Evolutionary conservation across 2,329 filamentous ascomycete species (phyloP).

Genomic region (Colletotrichum trifolii): DNA sequence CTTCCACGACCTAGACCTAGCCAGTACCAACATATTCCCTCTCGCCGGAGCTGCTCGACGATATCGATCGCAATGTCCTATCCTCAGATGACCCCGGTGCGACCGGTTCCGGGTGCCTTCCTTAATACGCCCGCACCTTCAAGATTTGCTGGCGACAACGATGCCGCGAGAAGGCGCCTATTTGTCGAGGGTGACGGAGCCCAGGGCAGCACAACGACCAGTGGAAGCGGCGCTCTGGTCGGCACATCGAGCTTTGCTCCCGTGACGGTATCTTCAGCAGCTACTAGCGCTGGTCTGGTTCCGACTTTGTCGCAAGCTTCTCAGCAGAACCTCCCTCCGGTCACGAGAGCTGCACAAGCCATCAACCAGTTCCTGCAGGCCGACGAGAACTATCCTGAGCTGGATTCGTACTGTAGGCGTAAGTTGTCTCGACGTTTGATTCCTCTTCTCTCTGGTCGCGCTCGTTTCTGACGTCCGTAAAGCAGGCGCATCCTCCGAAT

Average conservation of each 20-base stretch:
- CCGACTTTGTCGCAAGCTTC: constrained; percentile 55
- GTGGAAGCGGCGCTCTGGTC: constrained; percentile 23
- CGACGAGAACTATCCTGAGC: constrained; percentile 86
- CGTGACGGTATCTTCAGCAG: constrained; percentile 41
- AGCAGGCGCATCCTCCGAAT: constrained; percentile 93
- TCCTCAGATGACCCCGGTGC: constrained; percentile 72
- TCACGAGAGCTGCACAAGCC: constrained; percentile 83
- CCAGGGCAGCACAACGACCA: constrained; percentile 25
- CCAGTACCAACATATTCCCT: neutral
- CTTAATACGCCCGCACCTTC: constrained; percentile 75
- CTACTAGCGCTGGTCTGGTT: constrained; percentile 43
- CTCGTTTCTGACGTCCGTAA: constrained; percentile 41
- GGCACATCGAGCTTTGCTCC: constrained; percentile 33
- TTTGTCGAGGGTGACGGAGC: constrained; percentile 50
- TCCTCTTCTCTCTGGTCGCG: neutral
- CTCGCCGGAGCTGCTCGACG: constrained; percentile 36
- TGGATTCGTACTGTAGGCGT: constrained; percentile 92
- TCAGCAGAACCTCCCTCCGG: constrained; percentile 66
- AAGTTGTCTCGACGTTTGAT: constrained; percentile 52
- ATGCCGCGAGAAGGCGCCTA: constrained; percentile 63
- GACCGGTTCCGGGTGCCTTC: constrained; percentile 80
- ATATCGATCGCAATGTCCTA: constrained; percentile 60
- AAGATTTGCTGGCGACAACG: constrained; percentile 51
- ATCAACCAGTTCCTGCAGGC: constrained; percentile 82
- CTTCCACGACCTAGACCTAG: constrained; percentile 10